phyloP scores from a whole-genome alignment of 345 rosid genomes.

The Corchorus capsularis region DNA sequence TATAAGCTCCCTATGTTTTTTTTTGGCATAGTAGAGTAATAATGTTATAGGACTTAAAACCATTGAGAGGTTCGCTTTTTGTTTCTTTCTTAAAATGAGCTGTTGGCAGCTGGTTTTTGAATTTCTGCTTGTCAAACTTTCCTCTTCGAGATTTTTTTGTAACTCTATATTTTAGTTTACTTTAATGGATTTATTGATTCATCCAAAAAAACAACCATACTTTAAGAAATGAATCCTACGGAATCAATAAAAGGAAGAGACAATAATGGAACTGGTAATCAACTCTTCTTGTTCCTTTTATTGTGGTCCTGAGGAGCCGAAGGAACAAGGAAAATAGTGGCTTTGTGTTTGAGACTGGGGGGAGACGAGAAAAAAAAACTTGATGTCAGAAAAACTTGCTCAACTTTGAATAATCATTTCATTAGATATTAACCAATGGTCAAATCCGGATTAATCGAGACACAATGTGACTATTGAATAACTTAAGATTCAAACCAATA shows the following conservation, averaged over 20 bases:
- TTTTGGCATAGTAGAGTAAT: no score
- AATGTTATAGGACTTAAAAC: not conserved
- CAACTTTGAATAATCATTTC: not conserved
- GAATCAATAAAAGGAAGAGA: not conserved
- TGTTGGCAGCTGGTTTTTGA: not conserved
- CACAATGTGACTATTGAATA: no score
- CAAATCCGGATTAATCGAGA: no score
- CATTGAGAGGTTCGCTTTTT: slow-evolving; percentile 7
- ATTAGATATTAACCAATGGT: no score
- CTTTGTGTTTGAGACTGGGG: not conserved
- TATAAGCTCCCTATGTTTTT: not conserved
- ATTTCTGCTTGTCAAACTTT: not conserved
- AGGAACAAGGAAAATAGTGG: not conserved
- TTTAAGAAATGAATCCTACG: not conserved
- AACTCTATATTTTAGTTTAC: not conserved
- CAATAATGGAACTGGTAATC: not conserved
- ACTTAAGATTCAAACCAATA: no score
- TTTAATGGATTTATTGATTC: not conserved
- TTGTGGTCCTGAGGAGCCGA: not conserved
- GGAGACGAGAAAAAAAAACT: not conserved
- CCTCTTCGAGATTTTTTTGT: not conserved
- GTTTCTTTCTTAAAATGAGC: not conserved
- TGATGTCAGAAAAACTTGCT: not conserved
- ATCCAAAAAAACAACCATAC: not conserved
- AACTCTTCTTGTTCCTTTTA: not conserved